phyloP scores from a whole-genome alignment of 768 basidiomycete species.

The Tremella yokohamensis region DNA sequence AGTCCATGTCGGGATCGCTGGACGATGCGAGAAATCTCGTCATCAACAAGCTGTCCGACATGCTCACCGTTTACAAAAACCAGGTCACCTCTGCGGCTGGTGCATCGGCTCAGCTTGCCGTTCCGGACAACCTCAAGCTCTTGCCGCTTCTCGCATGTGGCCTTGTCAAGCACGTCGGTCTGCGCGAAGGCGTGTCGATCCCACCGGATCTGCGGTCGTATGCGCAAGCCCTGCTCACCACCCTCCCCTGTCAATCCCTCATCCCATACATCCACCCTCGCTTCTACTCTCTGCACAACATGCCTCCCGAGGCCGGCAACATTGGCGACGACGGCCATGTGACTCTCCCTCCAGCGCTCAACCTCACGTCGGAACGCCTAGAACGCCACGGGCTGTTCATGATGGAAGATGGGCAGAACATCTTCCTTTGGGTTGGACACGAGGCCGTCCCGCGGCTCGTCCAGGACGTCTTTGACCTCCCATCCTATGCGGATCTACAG shows the following conservation, averaged over 20 bases:
- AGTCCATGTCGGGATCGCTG: slow-evolving; percentile 74
- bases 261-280: slow-evolving; percentile 91
- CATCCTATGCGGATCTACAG: slow-evolving; percentile 78
- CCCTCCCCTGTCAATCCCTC: slow-evolving; percentile 82
- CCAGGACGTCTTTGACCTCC: slow-evolving; percentile 88
- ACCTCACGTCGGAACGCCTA: slow-evolving; percentile 88
- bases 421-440: slow-evolving; percentile 97
- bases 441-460: slow-evolving; percentile 95
- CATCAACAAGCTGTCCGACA: slow-evolving; percentile 76
- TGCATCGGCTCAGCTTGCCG: slow-evolving; percentile 86
- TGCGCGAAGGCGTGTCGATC: slow-evolving; percentile 94
- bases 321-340: slow-evolving; percentile 77
- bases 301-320: slow-evolving; percentile 79
- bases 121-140: slow-evolving; percentile 92
- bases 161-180: slow-evolving; percentile 89
- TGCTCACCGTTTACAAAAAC: slow-evolving; percentile 82
- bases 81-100: slow-evolving; percentile 93
- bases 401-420: slow-evolving; percentile 95
- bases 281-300: slow-evolving; percentile 94
- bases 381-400: slow-evolving; percentile 93
- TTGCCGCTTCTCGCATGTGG: slow-evolving; percentile 85
- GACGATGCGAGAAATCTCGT: slow-evolving; percentile 86
- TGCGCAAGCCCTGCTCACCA: slow-evolving; percentile 84
- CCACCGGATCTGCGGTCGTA: slow-evolving; percentile 95
- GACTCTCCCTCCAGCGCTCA: slow-evolving; percentile 79